Evolutionary conservation across 495 filamentous ascomycete genomes (phyloP), one percentile per base, ranked within the genome.

Genomic region (Xylaria scruposa): DNA sequence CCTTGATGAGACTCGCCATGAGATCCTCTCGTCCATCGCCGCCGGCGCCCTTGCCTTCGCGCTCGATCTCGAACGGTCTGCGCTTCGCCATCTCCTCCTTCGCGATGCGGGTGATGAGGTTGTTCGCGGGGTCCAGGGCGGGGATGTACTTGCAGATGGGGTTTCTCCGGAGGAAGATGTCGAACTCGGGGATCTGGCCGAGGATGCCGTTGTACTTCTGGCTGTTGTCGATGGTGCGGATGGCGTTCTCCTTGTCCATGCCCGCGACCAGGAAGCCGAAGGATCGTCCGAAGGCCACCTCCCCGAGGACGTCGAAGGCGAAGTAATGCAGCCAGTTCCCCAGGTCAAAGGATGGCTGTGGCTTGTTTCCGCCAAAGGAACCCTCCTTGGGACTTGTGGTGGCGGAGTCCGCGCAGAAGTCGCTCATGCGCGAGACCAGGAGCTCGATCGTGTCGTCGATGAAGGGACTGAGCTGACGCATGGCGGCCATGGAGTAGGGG

Each of bases 191-290:
- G 21, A 87, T 77, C 76, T 87, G 83, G 12, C 85, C 84, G 12
- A 89, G 80, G 62, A 89, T 83, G 31, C 85, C 86, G 68, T 88
- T 85, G 74, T 88, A 88, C 74, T 80, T 83, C 77, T 86, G 84
- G 73, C 82, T 84, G 54, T 85, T 80, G 72, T 88, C 86, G 60
- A 87, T 87, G 7, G 82, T 84, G 77, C 80, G 83, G 72, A 88
- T 85, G 9, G 86, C 85, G 56, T 81, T 72, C 62, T 90, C 88
- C 53, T 91, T 84, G 70, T 91, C 90, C 33, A 84, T 69, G 4
- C 85, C 88, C 9, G 86, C 81, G 26, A 83, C 83, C 3, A 93
- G 73, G 73, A 92, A 92, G 1, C 91, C 91, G 71, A 91, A 89
- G 7, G 82, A 85, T n/a, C 88, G 81, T 62, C 85, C 87, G 72